Conservation (phyloP, 306 rosid genomes). For the Cicer chorassanicum region DNA sequence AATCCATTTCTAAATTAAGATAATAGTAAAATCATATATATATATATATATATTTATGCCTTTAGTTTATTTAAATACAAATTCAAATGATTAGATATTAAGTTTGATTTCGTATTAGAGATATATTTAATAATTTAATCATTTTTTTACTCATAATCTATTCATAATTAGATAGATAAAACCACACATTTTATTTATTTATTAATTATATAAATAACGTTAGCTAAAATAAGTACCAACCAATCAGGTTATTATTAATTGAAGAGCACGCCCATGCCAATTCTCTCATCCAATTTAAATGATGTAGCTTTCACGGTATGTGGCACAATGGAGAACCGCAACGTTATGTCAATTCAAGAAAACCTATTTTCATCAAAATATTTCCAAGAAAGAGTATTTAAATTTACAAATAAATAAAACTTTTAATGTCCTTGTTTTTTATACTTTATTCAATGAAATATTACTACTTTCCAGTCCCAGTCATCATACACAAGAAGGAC, state of each 20-base stretch:
- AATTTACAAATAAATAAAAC: not conserved
- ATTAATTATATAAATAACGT: not conserved
- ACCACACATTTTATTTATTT: not conserved
- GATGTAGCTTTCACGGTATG: slow-evolving; percentile 9
- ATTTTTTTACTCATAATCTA: too few relatives aligned
- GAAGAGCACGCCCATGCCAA: not conserved
- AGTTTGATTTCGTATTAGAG: too few relatives aligned
- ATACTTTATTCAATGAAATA: not conserved
- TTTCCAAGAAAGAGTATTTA: not conserved
- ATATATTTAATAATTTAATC: too few relatives aligned
- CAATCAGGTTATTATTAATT: not conserved
- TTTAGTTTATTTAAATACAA: too few relatives aligned
- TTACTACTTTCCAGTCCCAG: not conserved
- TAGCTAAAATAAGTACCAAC: not conserved
- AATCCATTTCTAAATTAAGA: too few relatives aligned
- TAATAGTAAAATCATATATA: too few relatives aligned
- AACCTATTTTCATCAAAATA: too few relatives aligned
- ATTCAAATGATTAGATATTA: too few relatives aligned
- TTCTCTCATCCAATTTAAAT: slow-evolving; percentile 3
- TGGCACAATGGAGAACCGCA: slow-evolving; percentile 10
- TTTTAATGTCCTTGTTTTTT: not conserved
- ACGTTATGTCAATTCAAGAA: not conserved
- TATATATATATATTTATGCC: too few relatives aligned
- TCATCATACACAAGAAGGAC: not conserved
- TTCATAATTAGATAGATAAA: not conserved